Evolutionary conservation across 163 green algal species (phyloP), one percentile per base, ranked within the genome.

Genomic region (Chlamydomonas reinhardtii): DNA sequence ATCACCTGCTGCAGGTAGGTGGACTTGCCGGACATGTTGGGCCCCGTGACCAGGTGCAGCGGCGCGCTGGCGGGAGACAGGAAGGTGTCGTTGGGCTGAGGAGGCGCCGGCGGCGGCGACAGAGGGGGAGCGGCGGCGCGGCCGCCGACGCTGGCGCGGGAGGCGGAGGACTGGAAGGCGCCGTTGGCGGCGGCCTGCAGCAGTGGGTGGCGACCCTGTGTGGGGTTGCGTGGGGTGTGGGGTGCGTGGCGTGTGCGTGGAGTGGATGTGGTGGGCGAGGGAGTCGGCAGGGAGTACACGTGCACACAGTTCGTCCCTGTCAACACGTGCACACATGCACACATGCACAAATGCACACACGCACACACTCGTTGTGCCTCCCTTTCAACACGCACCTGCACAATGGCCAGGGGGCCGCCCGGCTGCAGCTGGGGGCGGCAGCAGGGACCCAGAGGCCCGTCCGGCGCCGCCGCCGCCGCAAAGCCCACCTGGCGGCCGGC

Each of bases 11-110:
- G 94, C 24, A 97, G 85, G 89, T 96, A 97, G 3, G 95, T 98
- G 74, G 84, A 93, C 90, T 98, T 98, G 71, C 96, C 96, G 24
- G 88, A 84, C 95, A 97, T 97, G 92, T 98, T 98, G 35, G 96
- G 95, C 0, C 96, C 96, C 24, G 92, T 96, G 68, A 98, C 93
- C 62, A 98, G 71, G 77, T 96, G 91, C 43, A 97, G 92, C 59
- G 89, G 86, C n/a, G 81, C 79, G 11, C 11, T 19, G 34, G 62
- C 25, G 35, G 71, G 48, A 6, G 64, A 76, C 29, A 91, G 34
- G 77, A 92, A 96, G 1, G 86, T 93, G 83, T 95, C 92, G 82
- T 96, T 96, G 24, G 91, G 74, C 74, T 90, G 80, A 2, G 91
- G 76, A 31, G 88, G 84, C 27, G 54, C 39, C 5, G 39, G 39